Evolutionary conservation across 768 basidiomycete species (phyloP).

Genomic region (Boletales sp.): DNA sequence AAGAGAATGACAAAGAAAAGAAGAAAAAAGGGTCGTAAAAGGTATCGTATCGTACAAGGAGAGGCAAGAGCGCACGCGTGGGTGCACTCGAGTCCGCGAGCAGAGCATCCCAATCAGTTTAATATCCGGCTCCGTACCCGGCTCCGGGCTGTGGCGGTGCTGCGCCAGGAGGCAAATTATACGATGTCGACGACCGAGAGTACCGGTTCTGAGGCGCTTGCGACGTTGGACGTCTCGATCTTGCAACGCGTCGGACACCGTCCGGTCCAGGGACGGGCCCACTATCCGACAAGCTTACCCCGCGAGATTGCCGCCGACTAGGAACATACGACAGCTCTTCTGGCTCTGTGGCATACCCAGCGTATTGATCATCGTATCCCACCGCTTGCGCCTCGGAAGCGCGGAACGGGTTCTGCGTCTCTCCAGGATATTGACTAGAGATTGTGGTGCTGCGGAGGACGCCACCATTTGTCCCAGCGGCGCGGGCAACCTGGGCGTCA

Average conservation of each 20-base stretch:
- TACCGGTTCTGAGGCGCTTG: conserved; percentile 67
- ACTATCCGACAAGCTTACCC: conserved; percentile 75
- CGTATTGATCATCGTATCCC: conserved; percentile 37
- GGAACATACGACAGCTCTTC: conserved; percentile 31
- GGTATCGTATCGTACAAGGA: no score
- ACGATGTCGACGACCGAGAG: conserved; percentile 55
- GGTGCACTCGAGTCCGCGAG: no score
- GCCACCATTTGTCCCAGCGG: conserved; percentile 34
- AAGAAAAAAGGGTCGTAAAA: no score
- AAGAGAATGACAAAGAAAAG: no score
- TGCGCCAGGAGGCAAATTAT: conserved; percentile 69
- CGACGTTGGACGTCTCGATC: conserved; percentile 61
- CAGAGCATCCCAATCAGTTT: neutral
- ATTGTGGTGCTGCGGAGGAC: conserved; percentile 39
- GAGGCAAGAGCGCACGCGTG: no score
- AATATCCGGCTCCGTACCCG: conserved; percentile 15
- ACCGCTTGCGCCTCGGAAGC: conserved; percentile 40
- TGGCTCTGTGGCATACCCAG: conserved; percentile 31
- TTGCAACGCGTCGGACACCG: conserved; percentile 75
- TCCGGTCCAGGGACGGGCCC: conserved; percentile 81
- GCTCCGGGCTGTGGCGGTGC: conserved; percentile 52
- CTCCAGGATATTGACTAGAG: conserved; percentile 40
- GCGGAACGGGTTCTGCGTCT: conserved; percentile 58
- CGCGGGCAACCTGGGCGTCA: conserved; percentile 40
- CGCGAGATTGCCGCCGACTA: conserved; percentile 39